Conservation (phyloP, 202 grass and related monocot genomes). For the Alloteropsis angusta region DNA sequence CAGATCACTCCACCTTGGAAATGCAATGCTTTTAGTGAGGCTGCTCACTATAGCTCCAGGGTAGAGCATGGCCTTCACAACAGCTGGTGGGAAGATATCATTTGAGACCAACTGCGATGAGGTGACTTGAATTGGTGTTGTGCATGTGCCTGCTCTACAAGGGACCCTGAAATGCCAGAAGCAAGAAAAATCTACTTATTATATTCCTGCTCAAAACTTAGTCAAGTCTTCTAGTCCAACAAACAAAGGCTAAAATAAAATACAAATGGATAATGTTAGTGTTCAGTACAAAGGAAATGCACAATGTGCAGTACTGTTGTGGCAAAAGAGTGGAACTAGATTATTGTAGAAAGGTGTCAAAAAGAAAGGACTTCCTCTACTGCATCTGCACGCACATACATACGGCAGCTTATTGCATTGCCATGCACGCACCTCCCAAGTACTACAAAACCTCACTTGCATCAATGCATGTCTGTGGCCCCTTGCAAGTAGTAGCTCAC, state of each 20-base stretch:
- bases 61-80: slow-evolving; percentile 77
- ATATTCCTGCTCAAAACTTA: slow-evolving; percentile 1
- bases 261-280: neutral
- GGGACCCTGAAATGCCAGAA: slow-evolving; percentile 56
- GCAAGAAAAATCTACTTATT: slow-evolving; percentile 8
- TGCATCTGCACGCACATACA: no score
- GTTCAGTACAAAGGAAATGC: neutral
- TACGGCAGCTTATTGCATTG: no score
- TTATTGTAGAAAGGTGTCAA: slow-evolving; percentile 9
- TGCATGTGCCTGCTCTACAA: slow-evolving; percentile 91
- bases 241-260: neutral
- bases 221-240: neutral
- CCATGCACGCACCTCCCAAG: no score
- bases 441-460: no score
- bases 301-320: neutral
- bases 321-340: neutral
- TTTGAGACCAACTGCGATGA: slow-evolving; percentile 78
- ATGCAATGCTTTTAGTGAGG: slow-evolving; percentile 41
- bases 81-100: slow-evolving; percentile 70
- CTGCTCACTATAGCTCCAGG: slow-evolving; percentile 55
- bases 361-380: neutral
- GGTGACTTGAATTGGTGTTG: slow-evolving; percentile 88
- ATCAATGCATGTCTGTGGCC: no score
- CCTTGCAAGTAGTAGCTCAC: no score
- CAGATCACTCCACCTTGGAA: slow-evolving; percentile 68